Evolutionary conservation across 2,329 filamentous ascomycete genomes (phyloP), one percentile per base, ranked within the genome.

Genomic region (Phaeoacremonium minimum): DNA sequence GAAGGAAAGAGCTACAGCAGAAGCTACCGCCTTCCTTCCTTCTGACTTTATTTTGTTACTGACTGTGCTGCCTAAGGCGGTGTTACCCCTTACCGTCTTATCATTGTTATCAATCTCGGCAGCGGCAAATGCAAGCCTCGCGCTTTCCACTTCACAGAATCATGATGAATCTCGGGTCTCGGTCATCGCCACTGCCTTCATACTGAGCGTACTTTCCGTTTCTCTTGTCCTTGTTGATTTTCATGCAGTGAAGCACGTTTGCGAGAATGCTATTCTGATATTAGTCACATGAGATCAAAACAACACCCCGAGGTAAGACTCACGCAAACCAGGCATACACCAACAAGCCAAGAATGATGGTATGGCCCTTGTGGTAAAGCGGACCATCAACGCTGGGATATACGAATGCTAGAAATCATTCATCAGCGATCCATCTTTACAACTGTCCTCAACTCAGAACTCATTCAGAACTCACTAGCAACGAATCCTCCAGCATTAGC

Each of bases 401-500:
- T 5, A 78, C 71, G 49, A 83, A 83, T 0, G 72, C 69, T 67
- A 17, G 14, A 15, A 1, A 4, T 4, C 15, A 26, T n/a, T 9
- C 22, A 26, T 9, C n/a, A 9, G n/a, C 9, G 9, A 9, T 26
- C n/a, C 22, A 26, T 26, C 22, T 9, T 26, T 26, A 9, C 22
- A 9, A 9, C 22, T 9, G n/a, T 26, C 22, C 22, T n/a, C 9
- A 26, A 26, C 22, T 9, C 22, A 26, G 22, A 26, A 26, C 9
- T n/a, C n/a, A n/a, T 26, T n/a, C 18, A 22, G 44, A 46, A 51
- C 64, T 46, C 48, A 68, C 71, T 76, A 0, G 80, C 75, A 3
- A 85, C 78, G 46, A 85, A 83, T 0, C 81, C 81, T 31, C 80
- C 80, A 7, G 70, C 74, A 45, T 86, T 85, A 1, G 80, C 81